Evolutionary conservation across 2,329 filamentous ascomycete genomes (phyloP).

Genomic region (Fusarium floridanum): DNA sequence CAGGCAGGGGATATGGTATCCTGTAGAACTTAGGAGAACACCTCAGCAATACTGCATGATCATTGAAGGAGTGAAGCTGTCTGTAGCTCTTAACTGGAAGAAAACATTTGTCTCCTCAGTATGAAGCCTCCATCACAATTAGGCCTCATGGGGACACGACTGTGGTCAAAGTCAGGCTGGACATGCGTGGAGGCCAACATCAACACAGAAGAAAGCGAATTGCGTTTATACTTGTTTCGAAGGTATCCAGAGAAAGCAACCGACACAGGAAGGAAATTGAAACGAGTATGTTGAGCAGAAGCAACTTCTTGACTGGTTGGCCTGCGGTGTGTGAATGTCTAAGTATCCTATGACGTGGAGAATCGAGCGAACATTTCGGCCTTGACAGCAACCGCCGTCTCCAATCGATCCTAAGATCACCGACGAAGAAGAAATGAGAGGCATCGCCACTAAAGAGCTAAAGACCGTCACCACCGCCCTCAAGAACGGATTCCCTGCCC

Average conservation of each 20-base stretch:
- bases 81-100: too few relatives aligned
- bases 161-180: not conserved
- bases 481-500: too few relatives aligned
- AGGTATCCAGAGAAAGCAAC: not conserved
- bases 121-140: not conserved
- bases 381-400: too few relatives aligned
- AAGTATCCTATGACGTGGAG: too few relatives aligned
- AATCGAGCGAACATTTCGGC: too few relatives aligned
- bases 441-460: too few relatives aligned
- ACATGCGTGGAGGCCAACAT: not conserved
- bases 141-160: not conserved
- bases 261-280: rapidly evolving
- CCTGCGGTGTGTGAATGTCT: too few relatives aligned
- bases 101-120: not conserved
- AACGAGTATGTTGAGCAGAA: not conserved
- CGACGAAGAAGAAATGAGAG: too few relatives aligned
- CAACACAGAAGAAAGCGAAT: not conserved
- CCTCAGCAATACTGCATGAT: not conserved
- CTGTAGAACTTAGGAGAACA: not conserved
- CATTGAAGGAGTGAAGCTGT: not conserved
- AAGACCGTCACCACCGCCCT: too few relatives aligned
- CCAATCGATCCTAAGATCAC: too few relatives aligned
- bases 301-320: not conserved
- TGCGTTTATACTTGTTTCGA: not conserved
- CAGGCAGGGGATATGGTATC: not conserved